Evolutionary conservation across 2,329 filamentous ascomycete genomes (phyloP), one percentile per base, ranked within the genome.

Genomic region (Neopestalotiopsis sp.): DNA sequence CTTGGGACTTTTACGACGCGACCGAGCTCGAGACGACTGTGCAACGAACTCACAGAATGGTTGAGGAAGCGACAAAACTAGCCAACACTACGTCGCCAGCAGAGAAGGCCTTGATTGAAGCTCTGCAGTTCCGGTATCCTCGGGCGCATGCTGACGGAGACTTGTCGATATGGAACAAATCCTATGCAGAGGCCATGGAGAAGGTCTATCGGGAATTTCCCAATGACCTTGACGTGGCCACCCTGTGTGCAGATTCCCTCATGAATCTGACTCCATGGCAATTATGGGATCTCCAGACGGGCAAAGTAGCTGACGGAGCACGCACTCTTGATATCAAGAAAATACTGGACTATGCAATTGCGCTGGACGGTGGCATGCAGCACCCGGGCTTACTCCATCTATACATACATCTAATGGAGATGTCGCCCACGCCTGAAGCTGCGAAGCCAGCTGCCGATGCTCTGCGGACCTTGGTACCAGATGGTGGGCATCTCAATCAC

Each of bases 371-470:
- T 17, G 86, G 83, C 0, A 77, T 82, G 3, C 73, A 81, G 6
- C 93, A 96, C 74, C 90, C 92, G 0, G 92, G 92, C 0, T 78
- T 94, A 0, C 82, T 94, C 5, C 92, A 95, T 77, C 80, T 94
- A 40, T 94, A 94, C 77, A 92, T 94, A 52, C 92, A 94, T 73
- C 85, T 93, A 3, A 92, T 93, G 84, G 92, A 94, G 75, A 94
- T 94, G 92, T 94, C 91, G 0, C 81, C 83, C 0, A 84, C 82
- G 0, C 92, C 92, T 0, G 92, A 93, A 76, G 76, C 80, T 1
- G 92, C 90, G 1, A 77, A 93, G 17, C 81, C 85, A 0, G 83
- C 86, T 0, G 91, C 91, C 4, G 86, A 94, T 73, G 80, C 82
- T 17, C 83, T 94, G 12, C 88, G 91, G 28, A 84, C 83, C 10